Percentiles rank a stretch among this genome's conserved stretches.
Conservation (phyloP, 2,329 filamentous ascomycete species). For the Pezicula radicicola region DNA sequence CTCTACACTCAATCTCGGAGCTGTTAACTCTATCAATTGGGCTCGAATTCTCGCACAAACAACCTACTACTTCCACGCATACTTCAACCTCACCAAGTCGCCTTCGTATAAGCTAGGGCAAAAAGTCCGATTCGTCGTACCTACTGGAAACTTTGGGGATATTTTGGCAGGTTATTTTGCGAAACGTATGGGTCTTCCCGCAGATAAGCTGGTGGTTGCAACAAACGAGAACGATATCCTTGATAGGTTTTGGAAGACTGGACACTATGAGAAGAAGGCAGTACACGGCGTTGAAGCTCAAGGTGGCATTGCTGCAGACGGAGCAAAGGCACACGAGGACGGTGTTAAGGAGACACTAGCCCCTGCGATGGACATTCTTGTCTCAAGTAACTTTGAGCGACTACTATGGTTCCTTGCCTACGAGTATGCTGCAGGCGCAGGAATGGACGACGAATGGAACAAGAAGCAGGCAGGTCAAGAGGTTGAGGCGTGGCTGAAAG, state of each 20-base stretch:
- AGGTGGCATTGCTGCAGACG: conserved; percentile 51
- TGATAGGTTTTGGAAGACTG: conserved; percentile 89
- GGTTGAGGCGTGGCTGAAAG: conserved; percentile 73
- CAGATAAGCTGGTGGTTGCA: conserved; percentile 84
- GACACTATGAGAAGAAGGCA: conserved; percentile 83
- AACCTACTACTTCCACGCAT: conserved; percentile 94
- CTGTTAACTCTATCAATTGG: conserved; percentile 97
- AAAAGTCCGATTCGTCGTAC: conserved; percentile 81
- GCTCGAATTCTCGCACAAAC: conserved; percentile 94
- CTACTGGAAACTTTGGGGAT: conserved; percentile 95
- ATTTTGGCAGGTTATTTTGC: conserved; percentile 94
- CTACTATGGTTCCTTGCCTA: conserved; percentile 91
- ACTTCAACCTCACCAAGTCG: conserved; percentile 73
- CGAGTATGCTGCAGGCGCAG: conserved; percentile 57
- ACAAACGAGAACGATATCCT: conserved; percentile 99
- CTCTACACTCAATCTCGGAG: conserved; percentile 76
- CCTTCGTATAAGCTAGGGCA: conserved; percentile 60
- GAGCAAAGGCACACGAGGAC: conserved; percentile 58
- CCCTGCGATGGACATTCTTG: conserved; percentile 96
- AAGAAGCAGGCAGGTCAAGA: conserved; percentile 71
- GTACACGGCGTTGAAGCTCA: conserved; percentile 54
- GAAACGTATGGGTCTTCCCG: conserved; percentile 81
- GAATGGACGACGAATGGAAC: conserved; percentile 63
- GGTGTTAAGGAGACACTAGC: conserved; percentile 89
- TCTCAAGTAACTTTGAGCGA: conserved; percentile 95